Percentiles rank a stretch among this genome's conserved stretches.
phyloP scores from a whole-genome alignment of 1,284 basidiomycete genomes.

The Sanghuangporus sanghuang region DNA sequence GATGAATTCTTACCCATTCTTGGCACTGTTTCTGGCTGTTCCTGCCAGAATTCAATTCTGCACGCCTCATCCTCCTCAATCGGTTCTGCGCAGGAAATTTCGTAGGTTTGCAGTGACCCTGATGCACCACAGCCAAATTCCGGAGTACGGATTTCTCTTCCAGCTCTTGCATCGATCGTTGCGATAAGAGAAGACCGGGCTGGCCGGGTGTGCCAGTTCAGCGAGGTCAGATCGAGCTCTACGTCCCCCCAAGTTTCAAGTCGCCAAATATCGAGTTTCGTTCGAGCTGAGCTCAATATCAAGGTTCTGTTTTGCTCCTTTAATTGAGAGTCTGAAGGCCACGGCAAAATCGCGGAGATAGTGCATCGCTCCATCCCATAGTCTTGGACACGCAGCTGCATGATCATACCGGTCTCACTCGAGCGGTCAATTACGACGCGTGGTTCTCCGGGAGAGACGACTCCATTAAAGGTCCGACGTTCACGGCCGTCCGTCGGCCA shows the following conservation, averaged over 20 bases:
- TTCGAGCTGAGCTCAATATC: background rate
- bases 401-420: constrained; percentile 2
- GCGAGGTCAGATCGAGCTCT: background rate
- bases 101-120: background rate
- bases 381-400: constrained; percentile 9
- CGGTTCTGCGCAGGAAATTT: background rate
- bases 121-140: constrained; percentile 1
- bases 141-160: background rate
- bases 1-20: background rate
- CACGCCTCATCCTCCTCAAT: background rate
- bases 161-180: background rate
- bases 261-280: constrained; percentile 1
- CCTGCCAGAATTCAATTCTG: constrained; percentile 8
- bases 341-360: background rate
- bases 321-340: background rate
- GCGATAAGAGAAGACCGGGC: background rate
- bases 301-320: background rate
- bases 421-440: background rate
- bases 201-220: background rate
- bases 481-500: constrained; percentile 8
- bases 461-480: constrained; percentile 6
- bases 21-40: constrained; percentile 2
- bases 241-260: background rate
- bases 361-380: constrained; percentile 2
- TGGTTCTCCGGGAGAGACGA: constrained; percentile 6